Evolutionary conservation across 768 basidiomycete species (phyloP).

Genomic region (Rubroboletus satanas): DNA sequence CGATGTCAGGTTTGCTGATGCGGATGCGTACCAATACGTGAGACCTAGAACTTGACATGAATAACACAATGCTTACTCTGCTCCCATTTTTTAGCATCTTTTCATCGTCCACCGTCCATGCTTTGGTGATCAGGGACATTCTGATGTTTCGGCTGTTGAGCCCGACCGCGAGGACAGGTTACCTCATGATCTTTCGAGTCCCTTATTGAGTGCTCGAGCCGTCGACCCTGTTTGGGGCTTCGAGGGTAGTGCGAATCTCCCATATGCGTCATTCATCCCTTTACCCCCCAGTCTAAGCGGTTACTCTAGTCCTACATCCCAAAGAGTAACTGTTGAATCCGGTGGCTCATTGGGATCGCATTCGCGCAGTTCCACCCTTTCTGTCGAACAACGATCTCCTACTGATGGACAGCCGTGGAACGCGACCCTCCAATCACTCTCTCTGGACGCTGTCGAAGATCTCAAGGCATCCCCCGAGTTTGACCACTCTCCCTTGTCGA

Average conservation of each 20-base stretch:
- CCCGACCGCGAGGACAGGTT: slow-evolving; percentile 1
- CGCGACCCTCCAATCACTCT: slow-evolving; percentile 2
- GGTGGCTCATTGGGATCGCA: slow-evolving; percentile 16
- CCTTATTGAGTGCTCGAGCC: slow-evolving; percentile 10
- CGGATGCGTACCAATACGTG: slow-evolving; percentile 37
- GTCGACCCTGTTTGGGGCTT: slow-evolving; percentile 25
- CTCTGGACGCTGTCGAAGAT: slow-evolving; percentile 6
- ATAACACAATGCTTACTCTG: background rate
- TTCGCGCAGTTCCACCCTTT: slow-evolving; percentile 31
- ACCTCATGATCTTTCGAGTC: slow-evolving; percentile 1
- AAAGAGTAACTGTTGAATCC: slow-evolving; percentile 17
- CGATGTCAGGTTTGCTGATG: slow-evolving; percentile 39
- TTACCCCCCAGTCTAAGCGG: slow-evolving; percentile 31
- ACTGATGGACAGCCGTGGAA: slow-evolving; percentile 16
- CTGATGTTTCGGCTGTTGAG: background rate
- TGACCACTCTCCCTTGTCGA: slow-evolving; percentile 32
- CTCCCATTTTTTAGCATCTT: slow-evolving; percentile 20
- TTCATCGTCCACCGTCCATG: slow-evolving; percentile 26
- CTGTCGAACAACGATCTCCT: slow-evolving; percentile 28
- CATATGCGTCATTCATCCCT: slow-evolving; percentile 29
- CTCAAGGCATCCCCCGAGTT: slow-evolving; percentile 16
- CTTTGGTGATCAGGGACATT: slow-evolving; percentile 7
- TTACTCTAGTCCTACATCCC: slow-evolving; percentile 30
- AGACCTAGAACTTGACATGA: slow-evolving; percentile 3
- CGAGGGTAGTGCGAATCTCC: slow-evolving; percentile 13